These are phyloP conservation scores for Hemisphaericaspora xylofermentans DNA, from an alignment of 1,139 yeast genomes.

Conservation along the genomic window DNA sequence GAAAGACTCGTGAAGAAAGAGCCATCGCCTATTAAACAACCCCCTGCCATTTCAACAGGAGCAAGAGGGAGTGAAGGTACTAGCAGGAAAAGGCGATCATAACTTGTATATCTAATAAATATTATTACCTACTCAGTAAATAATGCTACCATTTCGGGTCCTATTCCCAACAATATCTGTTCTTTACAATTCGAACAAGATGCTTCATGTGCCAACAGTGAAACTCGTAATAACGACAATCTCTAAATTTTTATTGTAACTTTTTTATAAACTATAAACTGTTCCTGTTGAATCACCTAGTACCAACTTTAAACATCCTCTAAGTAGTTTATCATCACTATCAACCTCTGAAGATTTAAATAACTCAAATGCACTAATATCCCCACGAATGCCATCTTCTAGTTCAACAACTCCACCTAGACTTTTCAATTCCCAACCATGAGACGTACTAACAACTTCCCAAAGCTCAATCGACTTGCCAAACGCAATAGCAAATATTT, in stretches of 20 bases:
- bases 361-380: slow-evolving; percentile 29
- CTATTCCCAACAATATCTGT: no score
- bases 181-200: no score
- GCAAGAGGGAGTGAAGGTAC: slow-evolving; percentile 5
- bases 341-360: slow-evolving; percentile 35
- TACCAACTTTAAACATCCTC: slow-evolving; percentile 34
- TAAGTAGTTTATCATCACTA: slow-evolving; percentile 32
- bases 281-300: slow-evolving; percentile 43
- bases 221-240: not conserved
- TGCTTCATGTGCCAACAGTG: not conserved
- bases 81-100: slow-evolving; percentile 11
- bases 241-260: not conserved
- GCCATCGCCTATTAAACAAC: not conserved
- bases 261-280: slow-evolving; percentile 25
- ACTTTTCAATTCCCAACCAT: slow-evolving; percentile 25
- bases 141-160: no score
- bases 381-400: slow-evolving; percentile 14
- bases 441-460: slow-evolving; percentile 22
- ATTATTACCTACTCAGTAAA: not conserved
- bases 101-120: not conserved
- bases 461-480: slow-evolving; percentile 24
- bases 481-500: slow-evolving; percentile 29
- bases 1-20: slow-evolving; percentile 9
- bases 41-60: slow-evolving; percentile 6
- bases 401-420: slow-evolving; percentile 20